Evolutionary conservation across 2,329 filamentous ascomycete genomes (phyloP).

Genomic region (Calonectria montana): DNA sequence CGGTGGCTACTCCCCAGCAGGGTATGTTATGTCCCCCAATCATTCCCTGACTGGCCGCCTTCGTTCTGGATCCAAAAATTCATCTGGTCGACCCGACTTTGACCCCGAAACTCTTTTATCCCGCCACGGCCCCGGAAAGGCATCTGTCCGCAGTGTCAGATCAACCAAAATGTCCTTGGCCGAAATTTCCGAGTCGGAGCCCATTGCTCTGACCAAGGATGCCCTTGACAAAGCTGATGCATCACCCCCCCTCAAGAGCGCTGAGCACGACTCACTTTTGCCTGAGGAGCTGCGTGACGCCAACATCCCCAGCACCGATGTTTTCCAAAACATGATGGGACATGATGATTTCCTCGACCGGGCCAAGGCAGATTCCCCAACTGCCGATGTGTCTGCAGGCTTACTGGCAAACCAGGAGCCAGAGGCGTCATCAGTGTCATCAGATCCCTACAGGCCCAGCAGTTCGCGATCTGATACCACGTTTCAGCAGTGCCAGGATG

Average conservation of each 20-base stretch:
- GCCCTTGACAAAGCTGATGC: slow-evolving; percentile 66
- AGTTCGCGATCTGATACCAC: slow-evolving; percentile 70
- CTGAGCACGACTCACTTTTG: slow-evolving; percentile 53
- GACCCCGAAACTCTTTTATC: slow-evolving; percentile 56
- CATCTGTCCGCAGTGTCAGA: slow-evolving; percentile 62
- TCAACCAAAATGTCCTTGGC: slow-evolving; percentile 64
- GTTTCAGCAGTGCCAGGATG: slow-evolving; percentile 72
- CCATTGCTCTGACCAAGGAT: slow-evolving; percentile 60
- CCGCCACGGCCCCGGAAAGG: slow-evolving; percentile 66
- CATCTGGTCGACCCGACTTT: slow-evolving; percentile 53
- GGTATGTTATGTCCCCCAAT: slow-evolving; percentile 74
- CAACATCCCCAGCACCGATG: slow-evolving; percentile 43
- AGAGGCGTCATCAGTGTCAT: slow-evolving; percentile 26
- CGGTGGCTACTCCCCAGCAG: slow-evolving; percentile 77
- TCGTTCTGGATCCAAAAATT: slow-evolving; percentile 66
- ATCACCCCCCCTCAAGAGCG: slow-evolving; percentile 50
- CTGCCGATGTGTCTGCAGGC: slow-evolving; percentile 24
- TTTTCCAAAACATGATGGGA: slow-evolving; percentile 50
- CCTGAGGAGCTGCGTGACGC: slow-evolving; percentile 51
- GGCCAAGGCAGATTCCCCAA: slow-evolving; percentile 14
- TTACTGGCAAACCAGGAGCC: slow-evolving; percentile 29
- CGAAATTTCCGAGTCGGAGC: slow-evolving; percentile 69
- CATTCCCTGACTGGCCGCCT: slow-evolving; percentile 69
- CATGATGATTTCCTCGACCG: slow-evolving; percentile 34
- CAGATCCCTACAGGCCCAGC: slow-evolving; percentile 41